These are phyloP conservation scores for Centrapalus pauciflorus DNA, from an alignment of 129 eudicot genomes.

Conservation along the genomic window DNA sequence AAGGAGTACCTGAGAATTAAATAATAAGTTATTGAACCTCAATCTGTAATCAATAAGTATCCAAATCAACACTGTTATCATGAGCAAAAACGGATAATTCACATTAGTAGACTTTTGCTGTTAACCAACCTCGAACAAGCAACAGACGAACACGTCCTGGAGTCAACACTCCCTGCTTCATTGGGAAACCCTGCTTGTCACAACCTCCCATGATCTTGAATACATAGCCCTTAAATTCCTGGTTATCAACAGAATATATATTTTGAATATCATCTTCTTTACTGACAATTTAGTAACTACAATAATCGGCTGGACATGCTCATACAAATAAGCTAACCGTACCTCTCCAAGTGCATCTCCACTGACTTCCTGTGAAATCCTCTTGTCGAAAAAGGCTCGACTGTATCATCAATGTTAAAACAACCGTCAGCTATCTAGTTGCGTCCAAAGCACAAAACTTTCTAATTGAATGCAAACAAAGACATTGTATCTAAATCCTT, in stretches of 20 bases:
- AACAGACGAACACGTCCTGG: conserved; percentile 86
- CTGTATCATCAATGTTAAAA: conserved; percentile 23
- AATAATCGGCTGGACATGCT: neutral
- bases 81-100: neutral
- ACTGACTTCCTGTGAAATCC: conserved; percentile 88
- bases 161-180: conserved; percentile 89
- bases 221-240: conserved; percentile 81
- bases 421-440: neutral
- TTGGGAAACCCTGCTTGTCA: conserved; percentile 88
- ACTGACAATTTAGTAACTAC: neutral
- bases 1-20: conserved; percentile 55
- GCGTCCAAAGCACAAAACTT: neutral
- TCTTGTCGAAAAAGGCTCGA: conserved; percentile 80
- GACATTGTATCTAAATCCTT: neutral
- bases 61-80: neutral
- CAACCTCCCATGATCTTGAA: conserved; percentile 93
- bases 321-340: neutral
- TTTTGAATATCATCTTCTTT: neutral
- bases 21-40: neutral
- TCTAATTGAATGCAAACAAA: neutral
- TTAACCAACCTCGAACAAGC: conserved; percentile 54
- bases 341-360: conserved; percentile 94
- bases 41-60: too few relatives aligned
- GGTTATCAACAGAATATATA: neutral
- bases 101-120: neutral